Conservation (phyloP, 495 filamentous ascomycete genomes). For the Penicillium tannophilum region DNA sequence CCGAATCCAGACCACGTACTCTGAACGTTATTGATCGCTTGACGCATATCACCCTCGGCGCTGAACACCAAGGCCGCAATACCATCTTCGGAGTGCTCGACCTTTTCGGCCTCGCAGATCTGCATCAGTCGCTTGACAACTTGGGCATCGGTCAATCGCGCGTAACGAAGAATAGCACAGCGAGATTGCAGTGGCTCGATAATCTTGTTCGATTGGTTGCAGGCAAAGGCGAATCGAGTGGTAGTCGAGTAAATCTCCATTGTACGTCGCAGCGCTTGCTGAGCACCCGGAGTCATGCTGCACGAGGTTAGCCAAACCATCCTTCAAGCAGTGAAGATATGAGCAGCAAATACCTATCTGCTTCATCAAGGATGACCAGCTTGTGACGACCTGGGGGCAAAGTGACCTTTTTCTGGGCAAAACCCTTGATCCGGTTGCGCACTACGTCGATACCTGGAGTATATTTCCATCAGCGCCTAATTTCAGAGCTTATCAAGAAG, state of each 20-base stretch:
- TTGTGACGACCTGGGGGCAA: conserved; percentile 90
- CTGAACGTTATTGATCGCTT: conserved; percentile 98
- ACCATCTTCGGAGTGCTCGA: conserved; percentile 89
- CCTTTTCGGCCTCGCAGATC: conserved; percentile 85
- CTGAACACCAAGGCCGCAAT: conserved; percentile 94
- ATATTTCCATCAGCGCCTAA: conserved; percentile 14
- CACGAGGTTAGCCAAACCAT: background rate
- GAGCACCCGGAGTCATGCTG: conserved; percentile 93
- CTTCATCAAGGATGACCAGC: conserved; percentile 96
- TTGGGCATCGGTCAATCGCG: conserved; percentile 87
- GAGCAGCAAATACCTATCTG: conserved; percentile 64
- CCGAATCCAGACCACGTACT: conserved; percentile 95
- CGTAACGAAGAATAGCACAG: conserved; percentile 94
- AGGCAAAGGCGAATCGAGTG: conserved; percentile 96
- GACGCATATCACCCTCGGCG: conserved; percentile 97
- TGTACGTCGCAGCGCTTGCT: conserved; percentile 91
- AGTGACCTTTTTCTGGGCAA: conserved; percentile 99
- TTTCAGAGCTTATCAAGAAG: background rate
- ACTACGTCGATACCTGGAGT: conserved; percentile 88
- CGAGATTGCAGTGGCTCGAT: conserved; percentile 97
- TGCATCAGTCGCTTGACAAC: conserved; percentile 87
- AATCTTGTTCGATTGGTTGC: conserved; percentile 99
- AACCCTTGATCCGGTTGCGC: conserved; percentile 97
- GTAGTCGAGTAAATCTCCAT: conserved; percentile 99
- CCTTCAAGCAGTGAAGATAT: background rate